Conservation (phyloP, 2,329 filamentous ascomycete genomes). For the Colletotrichum sp. region DNA sequence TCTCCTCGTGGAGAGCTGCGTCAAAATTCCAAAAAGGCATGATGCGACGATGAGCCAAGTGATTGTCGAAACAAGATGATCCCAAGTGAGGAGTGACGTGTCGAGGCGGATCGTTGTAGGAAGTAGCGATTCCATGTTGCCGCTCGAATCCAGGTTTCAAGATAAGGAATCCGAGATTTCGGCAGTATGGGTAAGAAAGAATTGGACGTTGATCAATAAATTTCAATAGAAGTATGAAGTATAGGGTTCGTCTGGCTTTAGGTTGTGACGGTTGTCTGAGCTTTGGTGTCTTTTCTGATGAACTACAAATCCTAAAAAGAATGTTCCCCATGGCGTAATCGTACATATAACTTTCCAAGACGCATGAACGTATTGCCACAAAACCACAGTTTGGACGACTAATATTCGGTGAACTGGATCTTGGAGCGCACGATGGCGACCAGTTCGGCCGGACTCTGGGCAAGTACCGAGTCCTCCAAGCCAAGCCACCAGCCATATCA, state of each 20-base stretch:
- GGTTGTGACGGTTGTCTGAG: not conserved
- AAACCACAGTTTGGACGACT: not conserved
- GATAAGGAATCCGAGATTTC: not conserved
- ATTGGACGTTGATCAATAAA: not conserved
- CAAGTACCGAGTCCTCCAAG: not conserved
- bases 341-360: not conserved
- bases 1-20: not conserved
- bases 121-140: not conserved
- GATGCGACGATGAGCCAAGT: not conserved
- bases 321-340: not conserved
- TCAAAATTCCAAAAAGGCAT: not conserved
- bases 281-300: not conserved
- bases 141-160: not conserved
- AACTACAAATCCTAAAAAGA: not conserved
- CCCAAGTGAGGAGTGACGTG: not conserved
- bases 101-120: not conserved
- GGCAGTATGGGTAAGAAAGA: not conserved
- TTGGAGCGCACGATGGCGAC: not conserved
- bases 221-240: not conserved
- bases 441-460: not conserved
- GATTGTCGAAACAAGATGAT: not conserved
- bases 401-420: not conserved
- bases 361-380: not conserved
- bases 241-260: not conserved
- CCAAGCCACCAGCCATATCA: not conserved